Evolutionary conservation across 2,329 filamentous ascomycete genomes (phyloP), one percentile per base, ranked within the genome.

Genomic region (Grosmannia huntii): DNA sequence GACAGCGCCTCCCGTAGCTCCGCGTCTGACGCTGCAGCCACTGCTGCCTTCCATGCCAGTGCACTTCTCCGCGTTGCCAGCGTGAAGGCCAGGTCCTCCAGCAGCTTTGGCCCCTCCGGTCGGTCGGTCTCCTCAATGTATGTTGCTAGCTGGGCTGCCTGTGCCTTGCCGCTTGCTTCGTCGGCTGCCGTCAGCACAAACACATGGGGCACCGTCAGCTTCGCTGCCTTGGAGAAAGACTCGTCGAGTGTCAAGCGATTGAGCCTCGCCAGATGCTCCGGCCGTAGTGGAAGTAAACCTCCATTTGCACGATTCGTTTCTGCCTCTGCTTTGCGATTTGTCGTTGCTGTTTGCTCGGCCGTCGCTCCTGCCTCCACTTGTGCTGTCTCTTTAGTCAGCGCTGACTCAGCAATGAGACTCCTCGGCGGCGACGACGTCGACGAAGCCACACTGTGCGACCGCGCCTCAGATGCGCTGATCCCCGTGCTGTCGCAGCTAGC

Each of bases 161-260:
- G 57, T 0, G 41, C 48, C 36, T 59, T 59, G 38, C 59, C 60
- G 2, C 59, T 21, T 2, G 55, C 41, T 53, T 63, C 60, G 55
- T 64, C 63, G 9, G 56, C 52, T 1, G 62, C 60, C 5, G 59
- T 60, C 19, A 64, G 56, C 1, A 71, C 68, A 60, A 75, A 78
- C 12, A 74, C 64, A 60, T 69, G 72, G 28, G 65, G 62, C 7
- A 53, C 53, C 4, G 16, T 5, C 12, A 44, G 53, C 10, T 41
- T 33, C 51, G 28, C n/a, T 44, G 38, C 38, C 38, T 33, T 33
- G 31, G 38, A 41, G 19, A 19, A 19, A 41, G 38, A 41, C 14
- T 19, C 38, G 14, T 16, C 3, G 38, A 7, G 19, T 9, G 12
- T 41, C 31, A 9, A 33, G 31, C 31, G 31, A 9, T 38, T 44